Evolutionary conservation across 768 basidiomycete genomes (phyloP).

Genomic region (Hygrocybe coccinea): DNA sequence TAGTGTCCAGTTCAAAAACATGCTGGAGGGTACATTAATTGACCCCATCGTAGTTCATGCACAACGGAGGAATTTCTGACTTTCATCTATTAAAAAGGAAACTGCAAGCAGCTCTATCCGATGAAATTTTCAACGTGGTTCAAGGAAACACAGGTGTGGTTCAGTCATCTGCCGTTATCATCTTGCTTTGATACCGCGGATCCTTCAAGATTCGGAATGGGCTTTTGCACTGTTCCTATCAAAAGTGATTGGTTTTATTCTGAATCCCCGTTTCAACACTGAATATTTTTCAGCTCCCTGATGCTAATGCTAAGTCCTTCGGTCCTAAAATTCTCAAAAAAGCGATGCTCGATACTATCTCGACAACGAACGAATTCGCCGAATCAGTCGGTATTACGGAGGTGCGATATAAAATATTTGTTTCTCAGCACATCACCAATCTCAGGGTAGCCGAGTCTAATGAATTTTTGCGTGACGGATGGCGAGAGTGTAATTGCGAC

Average conservation of each 20-base stretch:
- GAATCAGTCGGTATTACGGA: conserved; percentile 70
- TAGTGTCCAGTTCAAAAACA: conserved; percentile 9
- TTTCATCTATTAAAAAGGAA: conserved; percentile 77
- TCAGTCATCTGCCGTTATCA: background rate
- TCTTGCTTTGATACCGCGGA: conserved; percentile 2
- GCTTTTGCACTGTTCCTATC: conserved; percentile 90
- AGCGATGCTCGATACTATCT: conserved; percentile 88
- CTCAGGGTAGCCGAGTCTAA: conserved; percentile 66
- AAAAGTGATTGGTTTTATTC: conserved; percentile 43
- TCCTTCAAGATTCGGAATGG: conserved; percentile 83
- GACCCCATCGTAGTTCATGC: conserved; percentile 72
- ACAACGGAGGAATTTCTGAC: conserved; percentile 89
- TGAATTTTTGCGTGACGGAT: conserved; percentile 97
- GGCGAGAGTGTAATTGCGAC: conserved; percentile 92
- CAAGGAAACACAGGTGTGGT: conserved; percentile 84
- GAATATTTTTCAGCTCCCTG: conserved; percentile 54
- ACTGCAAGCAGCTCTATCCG: conserved; percentile 69
- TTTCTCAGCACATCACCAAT: background rate
- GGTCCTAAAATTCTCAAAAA: conserved; percentile 64
- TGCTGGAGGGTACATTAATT: background rate
- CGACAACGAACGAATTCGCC: conserved; percentile 68
- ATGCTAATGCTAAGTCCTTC: conserved; percentile 73
- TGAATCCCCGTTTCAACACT: background rate
- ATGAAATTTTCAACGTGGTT: conserved; percentile 81
- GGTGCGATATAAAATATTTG: conserved; percentile 34